phyloP scores from a whole-genome alignment of 306 rosid genomes.

The Abrus pulchellus region DNA sequence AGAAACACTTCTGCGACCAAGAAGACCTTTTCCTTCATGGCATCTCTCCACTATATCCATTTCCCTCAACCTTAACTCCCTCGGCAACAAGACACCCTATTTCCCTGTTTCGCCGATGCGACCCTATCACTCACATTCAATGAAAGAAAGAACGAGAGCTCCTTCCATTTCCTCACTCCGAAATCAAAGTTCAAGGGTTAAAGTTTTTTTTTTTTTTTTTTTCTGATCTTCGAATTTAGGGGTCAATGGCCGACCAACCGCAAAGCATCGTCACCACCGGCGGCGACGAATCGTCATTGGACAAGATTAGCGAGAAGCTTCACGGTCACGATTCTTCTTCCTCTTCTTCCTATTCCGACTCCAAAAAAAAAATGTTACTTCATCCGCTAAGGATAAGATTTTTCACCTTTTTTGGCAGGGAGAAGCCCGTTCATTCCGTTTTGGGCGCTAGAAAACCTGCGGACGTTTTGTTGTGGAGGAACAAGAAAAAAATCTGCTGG shows the following conservation, averaged over 20 bases:
- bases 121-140: neutral
- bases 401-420: slow-evolving; percentile 74
- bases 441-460: slow-evolving; percentile 84
- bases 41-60: slow-evolving; percentile 47
- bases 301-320: slow-evolving; percentile 67
- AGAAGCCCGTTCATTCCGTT: slow-evolving; percentile 69
- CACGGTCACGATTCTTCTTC: slow-evolving; percentile 58
- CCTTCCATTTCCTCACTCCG: neutral
- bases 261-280: slow-evolving; percentile 33
- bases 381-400: slow-evolving; percentile 54
- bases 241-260: slow-evolving; percentile 42
- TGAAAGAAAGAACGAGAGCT: neutral
- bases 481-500: slow-evolving; percentile 72
- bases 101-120: slow-evolving; percentile 45
- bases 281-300: slow-evolving; percentile 51
- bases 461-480: slow-evolving; percentile 80
- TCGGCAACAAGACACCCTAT: neutral
- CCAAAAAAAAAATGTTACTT: slow-evolving; percentile 50
- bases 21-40: slow-evolving; percentile 33
- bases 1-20: slow-evolving; percentile 45
- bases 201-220: neutral
- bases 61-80: slow-evolving; percentile 22
- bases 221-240: neutral
- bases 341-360: slow-evolving; percentile 57
- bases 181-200: slow-evolving; percentile 22